These are phyloP conservation scores for Drosera spatulata DNA, from an alignment of 179 eudicot genomes.

Conservation along the genomic window DNA sequence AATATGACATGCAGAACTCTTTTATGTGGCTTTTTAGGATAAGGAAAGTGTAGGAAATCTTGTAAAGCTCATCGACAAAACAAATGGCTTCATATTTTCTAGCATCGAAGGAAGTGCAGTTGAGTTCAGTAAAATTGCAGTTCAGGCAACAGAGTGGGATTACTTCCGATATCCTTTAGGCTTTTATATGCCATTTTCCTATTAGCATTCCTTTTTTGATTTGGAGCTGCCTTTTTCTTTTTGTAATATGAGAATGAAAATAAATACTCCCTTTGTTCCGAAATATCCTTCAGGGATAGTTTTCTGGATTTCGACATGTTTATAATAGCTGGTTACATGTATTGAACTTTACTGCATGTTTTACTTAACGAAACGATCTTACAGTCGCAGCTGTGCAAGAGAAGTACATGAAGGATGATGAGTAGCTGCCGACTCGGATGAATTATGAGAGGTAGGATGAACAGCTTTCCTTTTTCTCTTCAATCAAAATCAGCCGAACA, in stretches of 20 bases:
- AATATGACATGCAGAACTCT: background rate
- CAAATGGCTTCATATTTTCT: slow-evolving; percentile 82
- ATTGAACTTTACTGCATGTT: slow-evolving; percentile 1
- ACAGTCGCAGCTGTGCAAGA: slow-evolving; percentile 97
- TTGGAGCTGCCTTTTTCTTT: too few relatives aligned
- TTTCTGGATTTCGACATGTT: too few relatives aligned
- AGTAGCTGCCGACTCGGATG: background rate
- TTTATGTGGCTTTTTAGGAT: slow-evolving; percentile 41
- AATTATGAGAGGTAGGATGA: too few relatives aligned
- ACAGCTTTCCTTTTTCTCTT: too few relatives aligned
- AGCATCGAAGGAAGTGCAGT: slow-evolving; percentile 78
- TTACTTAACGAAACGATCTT: slow-evolving; percentile 41
- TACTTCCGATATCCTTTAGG: slow-evolving; percentile 89
- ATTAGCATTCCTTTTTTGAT: too few relatives aligned
- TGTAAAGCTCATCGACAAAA: slow-evolving; percentile 83
- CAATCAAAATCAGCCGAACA: too few relatives aligned
- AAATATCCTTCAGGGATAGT: too few relatives aligned
- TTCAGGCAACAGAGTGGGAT: slow-evolving; percentile 77
- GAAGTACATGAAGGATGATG: slow-evolving; percentile 88
- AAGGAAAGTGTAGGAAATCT: slow-evolving; percentile 93
- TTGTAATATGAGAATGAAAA: too few relatives aligned
- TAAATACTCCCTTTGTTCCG: too few relatives aligned
- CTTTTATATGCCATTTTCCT: too few relatives aligned
- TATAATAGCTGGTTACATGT: too few relatives aligned
- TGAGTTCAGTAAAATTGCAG: slow-evolving; percentile 91